phyloP scores from a whole-genome alignment of 139 green algal genomes.

The Coelastrella sp. region DNA sequence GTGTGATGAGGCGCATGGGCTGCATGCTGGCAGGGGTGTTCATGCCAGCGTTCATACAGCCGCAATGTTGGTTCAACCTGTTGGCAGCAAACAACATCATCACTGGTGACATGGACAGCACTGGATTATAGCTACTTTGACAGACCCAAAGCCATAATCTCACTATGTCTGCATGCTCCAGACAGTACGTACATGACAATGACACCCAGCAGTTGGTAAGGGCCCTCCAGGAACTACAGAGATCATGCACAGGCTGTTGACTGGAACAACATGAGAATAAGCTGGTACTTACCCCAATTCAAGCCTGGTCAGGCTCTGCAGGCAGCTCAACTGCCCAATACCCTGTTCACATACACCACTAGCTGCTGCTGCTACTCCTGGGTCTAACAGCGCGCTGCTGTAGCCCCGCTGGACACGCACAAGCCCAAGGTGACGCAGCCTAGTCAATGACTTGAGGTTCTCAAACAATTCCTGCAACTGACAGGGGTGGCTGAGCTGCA shows the following conservation, averaged over 20 bases:
- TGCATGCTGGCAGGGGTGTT: too few relatives aligned
- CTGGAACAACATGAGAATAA: background rate
- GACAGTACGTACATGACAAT: background rate
- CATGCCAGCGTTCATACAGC: background rate
- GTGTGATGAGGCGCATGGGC: background rate
- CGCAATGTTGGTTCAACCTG: too few relatives aligned
- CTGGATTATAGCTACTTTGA: too few relatives aligned
- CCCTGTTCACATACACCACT: background rate
- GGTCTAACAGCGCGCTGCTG: slow-evolving; percentile 25
- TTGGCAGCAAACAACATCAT: too few relatives aligned
- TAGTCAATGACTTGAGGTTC: background rate
- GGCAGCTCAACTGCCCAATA: slow-evolving; percentile 2
- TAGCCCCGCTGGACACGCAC: background rate
- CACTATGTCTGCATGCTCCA: too few relatives aligned
- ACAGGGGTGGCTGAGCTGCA: slow-evolving; percentile 35
- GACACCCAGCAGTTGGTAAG: background rate
- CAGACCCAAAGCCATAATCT: too few relatives aligned
- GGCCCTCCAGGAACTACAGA: too few relatives aligned
- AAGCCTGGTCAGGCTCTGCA: background rate
- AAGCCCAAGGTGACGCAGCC: slow-evolving; percentile 1
- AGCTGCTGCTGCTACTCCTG: background rate
- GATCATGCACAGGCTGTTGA: background rate
- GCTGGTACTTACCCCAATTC: slow-evolving; percentile 28
- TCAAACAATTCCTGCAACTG: slow-evolving; percentile 2
- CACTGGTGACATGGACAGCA: too few relatives aligned